A percentile compares a stretch with the other conserved stretches of the same genome.
These are phyloP conservation scores for Vachellia pachyceras DNA, from an alignment of 306 rosid species.

Conservation along the genomic window DNA sequence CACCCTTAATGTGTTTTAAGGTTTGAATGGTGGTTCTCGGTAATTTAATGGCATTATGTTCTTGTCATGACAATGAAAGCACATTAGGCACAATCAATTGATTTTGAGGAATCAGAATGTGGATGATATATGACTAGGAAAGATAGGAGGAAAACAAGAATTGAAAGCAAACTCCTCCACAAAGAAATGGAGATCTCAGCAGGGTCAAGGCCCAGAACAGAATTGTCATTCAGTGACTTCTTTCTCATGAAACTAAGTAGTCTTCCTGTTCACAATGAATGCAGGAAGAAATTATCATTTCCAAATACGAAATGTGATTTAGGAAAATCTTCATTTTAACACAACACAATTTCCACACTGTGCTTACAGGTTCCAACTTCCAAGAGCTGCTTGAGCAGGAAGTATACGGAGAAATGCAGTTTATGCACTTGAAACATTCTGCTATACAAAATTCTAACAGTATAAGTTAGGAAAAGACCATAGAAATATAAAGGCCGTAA, in stretches of 20 bases:
- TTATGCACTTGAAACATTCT: not conserved
- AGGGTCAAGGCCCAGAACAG: not conserved
- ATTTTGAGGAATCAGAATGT: not conserved
- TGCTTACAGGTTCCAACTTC: too few relatives aligned
- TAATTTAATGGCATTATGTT: constrained; percentile 18
- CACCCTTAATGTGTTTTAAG: constrained; percentile 1
- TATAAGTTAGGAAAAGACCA: not conserved
- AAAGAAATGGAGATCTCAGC: not conserved
- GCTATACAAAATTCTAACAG: not conserved
- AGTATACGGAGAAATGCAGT: not conserved
- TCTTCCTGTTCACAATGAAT: not conserved
- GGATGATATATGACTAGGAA: not conserved
- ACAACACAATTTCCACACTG: not conserved
- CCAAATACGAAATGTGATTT: not conserved
- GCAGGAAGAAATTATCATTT: not conserved
- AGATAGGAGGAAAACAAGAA: not conserved
- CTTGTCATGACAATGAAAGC: not conserved
- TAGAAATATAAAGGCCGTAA: not conserved
- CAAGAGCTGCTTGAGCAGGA: constrained; percentile 23
- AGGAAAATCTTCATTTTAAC: constrained; percentile 9
- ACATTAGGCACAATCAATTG: not conserved
- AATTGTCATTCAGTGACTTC: not conserved
- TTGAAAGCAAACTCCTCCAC: not conserved
- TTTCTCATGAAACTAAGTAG: not conserved
- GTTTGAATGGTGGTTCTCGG: not conserved